Conservation (phyloP, 192 early-diverging fungal genomes). For the Rhizophagus sp. region DNA sequence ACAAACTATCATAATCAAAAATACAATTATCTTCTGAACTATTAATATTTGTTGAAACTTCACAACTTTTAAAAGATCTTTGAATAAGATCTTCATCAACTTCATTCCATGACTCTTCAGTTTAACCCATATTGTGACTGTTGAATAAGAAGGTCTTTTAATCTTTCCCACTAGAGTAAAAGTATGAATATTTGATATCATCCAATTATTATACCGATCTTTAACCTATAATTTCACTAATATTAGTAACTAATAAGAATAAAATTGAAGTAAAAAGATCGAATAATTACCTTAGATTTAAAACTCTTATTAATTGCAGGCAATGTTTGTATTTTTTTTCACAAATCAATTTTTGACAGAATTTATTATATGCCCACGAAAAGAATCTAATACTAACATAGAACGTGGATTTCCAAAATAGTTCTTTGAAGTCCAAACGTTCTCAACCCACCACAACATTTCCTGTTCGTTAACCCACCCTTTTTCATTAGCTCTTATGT, state of each 20-base stretch:
- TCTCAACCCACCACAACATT: constrained; percentile 4
- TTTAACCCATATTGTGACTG: background rate
- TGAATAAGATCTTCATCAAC: background rate
- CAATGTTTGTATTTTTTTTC: constrained; percentile 7
- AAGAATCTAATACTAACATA: constrained; percentile 1
- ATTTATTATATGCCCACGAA: background rate
- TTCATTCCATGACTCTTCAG: background rate
- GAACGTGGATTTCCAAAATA: background rate
- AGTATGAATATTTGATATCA: background rate
- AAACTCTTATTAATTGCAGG: constrained; percentile 12
- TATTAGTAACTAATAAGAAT: background rate
- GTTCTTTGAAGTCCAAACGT: background rate
- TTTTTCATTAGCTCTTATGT: background rate
- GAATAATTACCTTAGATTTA: background rate
- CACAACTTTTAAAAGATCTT: constrained; percentile 6
- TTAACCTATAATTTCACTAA: background rate
- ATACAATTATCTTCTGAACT: background rate
- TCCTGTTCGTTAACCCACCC: background rate
- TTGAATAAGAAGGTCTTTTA: background rate
- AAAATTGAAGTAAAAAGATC: background rate
- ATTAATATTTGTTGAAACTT: background rate
- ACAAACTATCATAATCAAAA: background rate
- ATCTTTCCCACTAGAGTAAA: background rate
- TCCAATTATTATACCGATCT: background rate
- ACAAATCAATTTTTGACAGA: background rate